Base-by-base conservation (phyloP, 2,329 filamentous ascomycete species). In the Thielaviopsis euricoi region DNA sequence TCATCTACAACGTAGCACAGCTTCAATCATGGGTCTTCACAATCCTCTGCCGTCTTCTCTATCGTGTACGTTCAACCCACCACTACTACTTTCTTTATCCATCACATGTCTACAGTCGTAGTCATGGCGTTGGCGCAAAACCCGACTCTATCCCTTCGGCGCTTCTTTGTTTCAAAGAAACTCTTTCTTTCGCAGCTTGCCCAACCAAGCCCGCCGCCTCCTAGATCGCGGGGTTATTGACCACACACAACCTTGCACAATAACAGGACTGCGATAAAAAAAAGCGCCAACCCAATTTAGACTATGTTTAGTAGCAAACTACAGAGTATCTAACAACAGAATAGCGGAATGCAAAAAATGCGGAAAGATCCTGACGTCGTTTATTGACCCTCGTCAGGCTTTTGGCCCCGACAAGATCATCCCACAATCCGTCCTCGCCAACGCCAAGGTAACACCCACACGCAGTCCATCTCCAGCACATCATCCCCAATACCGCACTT, bases 331-430 rank as follows among this genome's bases (percentile, higher is more conserved):
- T 9, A 26, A 33, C n/a, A n/a, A n/a, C n/a, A n/a, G 12, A 33
- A 33, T 10, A 96, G 91, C 89, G 75, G 93, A 98, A 75, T 97
- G 93, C 75, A 93, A 86, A 71, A 98, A 98, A 74, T 93, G 89
- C 69, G 87, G 87, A 68, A 95, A 95, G 77, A 97, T 97, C 67
- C 80, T 98, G 64, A 81, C 87, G 52, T 95, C 90, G 13, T 98
- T 98, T 70, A 81, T 97, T 69, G 93, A 97, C 69, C 93, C 93
- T 21, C 81, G 84, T 67, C 91, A 97, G 74, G 75, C 91, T 21
- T 95, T 97, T 70, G 89, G 91, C 6, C 91, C 93, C 58, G 93
- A 97, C 71, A 97, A 97, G 72, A 84, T 98, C 69, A 98, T 98
- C 65, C 93, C 93, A 54, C 90, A 91, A 7, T 80, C 85, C 56